Base-by-base conservation (phyloP, 2,329 filamentous ascomycete genomes). In the Xylaria sp. region DNA sequence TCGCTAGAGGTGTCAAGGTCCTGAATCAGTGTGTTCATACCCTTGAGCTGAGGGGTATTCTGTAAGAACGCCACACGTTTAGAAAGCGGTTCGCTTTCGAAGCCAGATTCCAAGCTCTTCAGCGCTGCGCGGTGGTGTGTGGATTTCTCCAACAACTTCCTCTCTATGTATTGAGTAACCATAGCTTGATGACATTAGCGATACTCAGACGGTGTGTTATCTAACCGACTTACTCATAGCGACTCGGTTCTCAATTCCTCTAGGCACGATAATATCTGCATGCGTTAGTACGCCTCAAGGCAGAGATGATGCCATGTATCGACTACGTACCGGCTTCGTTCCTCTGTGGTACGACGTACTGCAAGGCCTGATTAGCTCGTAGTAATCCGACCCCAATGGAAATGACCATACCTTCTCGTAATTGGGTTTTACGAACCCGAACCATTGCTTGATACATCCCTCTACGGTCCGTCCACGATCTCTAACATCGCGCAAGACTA, bases 381-480 rank as follows among this genome's bases (percentile, higher is more conserved):
- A 12, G 15, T 37, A 21, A 19, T 42, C 53, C 9, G 15, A 6
- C 8, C 23, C 6, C 11, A 17, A 23, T 21, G 19, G 28, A 40
- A 35, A 15, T 17, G 25, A 3, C 56, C 71, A 58, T 73, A 84
- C 84, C 78, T 90, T 92, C 76, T 94, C 91, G 72, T 96, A 98
- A 73, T 98, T 98, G 2, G 95, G 95, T 78, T 99, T 99, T 45
- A 99, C 95, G 74, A 91, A 99, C 11, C 81, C 82, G 75, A 98
- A 97, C 95, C 95, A 99, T 76, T 99, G 95, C 78, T 98, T 98
- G 76, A 99, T 94, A 72, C 94, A 94, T 42, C 95, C 95, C 74
- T 97, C 91, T 60, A 98, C 91, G 72, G 97, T 94, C 73, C 95
- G 87, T 2, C 92, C 94, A 72, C 95, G 88, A 71, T 97, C 92